These are phyloP conservation scores for Crepidotus variabilis DNA, from an alignment of 768 basidiomycete species.

Conservation along the genomic window DNA sequence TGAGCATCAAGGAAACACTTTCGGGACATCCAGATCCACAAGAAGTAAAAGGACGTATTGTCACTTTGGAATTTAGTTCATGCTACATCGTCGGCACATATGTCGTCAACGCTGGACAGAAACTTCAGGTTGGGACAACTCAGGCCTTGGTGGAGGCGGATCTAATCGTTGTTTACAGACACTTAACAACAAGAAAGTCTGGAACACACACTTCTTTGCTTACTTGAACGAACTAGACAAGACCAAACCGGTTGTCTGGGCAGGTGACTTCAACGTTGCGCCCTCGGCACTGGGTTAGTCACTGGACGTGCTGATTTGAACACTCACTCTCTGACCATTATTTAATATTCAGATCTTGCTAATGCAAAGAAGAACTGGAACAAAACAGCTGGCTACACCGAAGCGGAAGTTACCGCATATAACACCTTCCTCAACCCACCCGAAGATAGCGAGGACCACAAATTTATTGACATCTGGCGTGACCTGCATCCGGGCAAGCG, in stretches of 20 bases:
- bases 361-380: constrained; percentile 81
- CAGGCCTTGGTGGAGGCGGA: not conserved
- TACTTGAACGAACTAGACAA: constrained; percentile 72
- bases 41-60: constrained; percentile 68
- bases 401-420: constrained; percentile 76
- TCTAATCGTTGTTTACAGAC: constrained; percentile 44
- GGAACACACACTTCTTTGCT: constrained; percentile 74
- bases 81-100: constrained; percentile 77
- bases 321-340: not conserved
- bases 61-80: constrained; percentile 76
- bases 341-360: constrained; percentile 47
- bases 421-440: constrained; percentile 60
- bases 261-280: constrained; percentile 84
- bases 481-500: constrained; percentile 57
- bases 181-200: constrained; percentile 68
- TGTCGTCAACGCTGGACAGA: constrained; percentile 77
- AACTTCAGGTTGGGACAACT: constrained; percentile 56
- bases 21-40: constrained; percentile 69
- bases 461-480: constrained; percentile 82
- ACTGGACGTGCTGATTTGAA: not conserved
- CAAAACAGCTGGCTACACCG: constrained; percentile 82
- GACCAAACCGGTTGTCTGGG: constrained; percentile 85
- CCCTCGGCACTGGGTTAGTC: constrained; percentile 64
- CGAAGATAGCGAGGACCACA: constrained; percentile 27
- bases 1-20: constrained; percentile 61